Evolutionary conservation across 2,329 filamentous ascomycete genomes (phyloP), one percentile per base, ranked within the genome.

Genomic region (Hortaea werneckii): DNA sequence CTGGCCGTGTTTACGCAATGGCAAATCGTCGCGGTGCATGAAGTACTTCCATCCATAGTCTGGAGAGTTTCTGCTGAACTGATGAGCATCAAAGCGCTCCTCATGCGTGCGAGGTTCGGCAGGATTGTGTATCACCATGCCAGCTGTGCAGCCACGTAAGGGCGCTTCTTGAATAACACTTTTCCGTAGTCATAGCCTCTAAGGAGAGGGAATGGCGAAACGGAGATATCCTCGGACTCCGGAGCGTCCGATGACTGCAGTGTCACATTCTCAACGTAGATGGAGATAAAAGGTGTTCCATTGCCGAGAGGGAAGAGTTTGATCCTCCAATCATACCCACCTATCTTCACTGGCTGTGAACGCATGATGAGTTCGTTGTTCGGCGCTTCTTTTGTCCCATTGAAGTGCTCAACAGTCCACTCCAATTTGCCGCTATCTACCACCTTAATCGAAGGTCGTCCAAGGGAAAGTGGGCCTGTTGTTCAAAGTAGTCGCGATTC

Each of bases 21-120:
- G 71, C 42, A 82, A 77, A 39, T 79, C 70, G 49, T 76, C 74
- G 63, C 75, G 76, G 4, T 76, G 72, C 4, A 55, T 54, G 58
- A 80, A 82, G 47, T 78, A 73, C 30, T 76, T 77, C 77, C 78
- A 82, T 2, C 79, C 79, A 72, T 77, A 80, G 53, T 82, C 79
- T 9, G 77, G 62, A 37, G 75, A 77, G 43, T 73, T 67, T 29
- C 70, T 69, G 53, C 74, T 75, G 61, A 79, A 82, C 45, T 78
- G 76, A 58, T 81, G 77, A 40, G 72, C 68, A 37, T 76, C 77
- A 9, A 71, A 74, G 45, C 75, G 70, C 55, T 71, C 72, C 58
- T 73, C 74, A 47, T 76, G 71, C 4, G 77, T 76, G 5, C 77
- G 72, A 40, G 79, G 79, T 54, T 82, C 79, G 27, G 70, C 67